These are phyloP conservation scores for Cercospora sp. DNA, from an alignment of 2,329 filamentous ascomycete genomes.

Conservation along the genomic window DNA sequence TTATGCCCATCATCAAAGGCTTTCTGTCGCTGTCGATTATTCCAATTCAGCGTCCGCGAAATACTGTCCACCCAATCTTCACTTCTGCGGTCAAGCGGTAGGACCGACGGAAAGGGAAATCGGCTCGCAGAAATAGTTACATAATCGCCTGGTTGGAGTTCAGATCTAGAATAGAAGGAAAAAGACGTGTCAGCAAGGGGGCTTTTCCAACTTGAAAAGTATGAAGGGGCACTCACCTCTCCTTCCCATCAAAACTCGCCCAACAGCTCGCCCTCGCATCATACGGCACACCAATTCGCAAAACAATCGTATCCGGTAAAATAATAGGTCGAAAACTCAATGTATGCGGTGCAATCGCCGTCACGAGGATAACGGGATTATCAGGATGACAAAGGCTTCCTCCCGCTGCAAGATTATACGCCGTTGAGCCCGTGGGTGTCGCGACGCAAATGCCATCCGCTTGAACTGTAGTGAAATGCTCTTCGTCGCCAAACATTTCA, in stretches of 20 bases:
- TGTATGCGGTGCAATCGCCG: slow-evolving; percentile 91
- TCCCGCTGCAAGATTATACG: slow-evolving; percentile 94
- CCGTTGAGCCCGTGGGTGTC: slow-evolving; percentile 90
- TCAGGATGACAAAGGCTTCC: slow-evolving; percentile 93
- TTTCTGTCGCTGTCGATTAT: slow-evolving; percentile 76
- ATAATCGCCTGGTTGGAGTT: slow-evolving; percentile 76
- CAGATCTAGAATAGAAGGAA: slow-evolving; percentile 39
- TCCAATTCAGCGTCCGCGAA: slow-evolving; percentile 76
- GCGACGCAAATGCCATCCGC: slow-evolving; percentile 93
- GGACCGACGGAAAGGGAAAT: slow-evolving; percentile 76
- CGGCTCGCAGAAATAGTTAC: slow-evolving; percentile 79
- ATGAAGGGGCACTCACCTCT: slow-evolving; percentile 55
- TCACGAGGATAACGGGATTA: slow-evolving; percentile 92
- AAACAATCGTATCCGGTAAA: slow-evolving; percentile 89
- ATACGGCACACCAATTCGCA: slow-evolving; percentile 92
- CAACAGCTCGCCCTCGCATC: slow-evolving; percentile 85
- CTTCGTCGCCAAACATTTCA: slow-evolving; percentile 91
- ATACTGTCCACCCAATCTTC: slow-evolving; percentile 85
- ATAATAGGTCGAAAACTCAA: slow-evolving; percentile 96
- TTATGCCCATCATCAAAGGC: slow-evolving; percentile 46
- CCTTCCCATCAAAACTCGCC: slow-evolving; percentile 96
- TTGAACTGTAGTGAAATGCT: slow-evolving; percentile 90
- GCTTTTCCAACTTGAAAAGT: too few relatives aligned
- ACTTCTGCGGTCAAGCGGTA: slow-evolving; percentile 66
- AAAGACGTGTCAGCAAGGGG: neutral